Evolutionary conservation across 225 moss, liverwort and hornwort species (phyloP), one percentile per base, ranked within the genome.

Genomic region (Physcomitrium patens): DNA sequence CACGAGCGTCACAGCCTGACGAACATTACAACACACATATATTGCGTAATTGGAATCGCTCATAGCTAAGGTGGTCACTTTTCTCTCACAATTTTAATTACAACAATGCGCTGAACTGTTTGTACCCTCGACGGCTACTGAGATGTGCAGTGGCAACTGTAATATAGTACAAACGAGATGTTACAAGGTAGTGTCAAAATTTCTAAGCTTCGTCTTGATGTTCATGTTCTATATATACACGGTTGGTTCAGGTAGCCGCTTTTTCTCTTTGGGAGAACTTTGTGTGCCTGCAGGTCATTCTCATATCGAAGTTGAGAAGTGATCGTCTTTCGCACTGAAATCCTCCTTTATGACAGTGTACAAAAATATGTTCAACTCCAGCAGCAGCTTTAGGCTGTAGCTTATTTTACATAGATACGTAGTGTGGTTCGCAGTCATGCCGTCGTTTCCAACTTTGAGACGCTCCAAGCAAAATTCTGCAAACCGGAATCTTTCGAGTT

Each of bases 121-220:
- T 5, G 28, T 48, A 37, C 74, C 37, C 20, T 49, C 55, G 77
- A 56, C 31, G 74, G 60, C 50, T 10, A 85, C 64, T 52, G 2
- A 15, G 47, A 68, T 60, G 68, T 78, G 66, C 24, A 46, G 67
- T 78, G 72, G 73, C 76, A 71, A 60, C 14, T 47, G 72, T 76
- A 76, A 72, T 82, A 82, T 79, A 60, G 72, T 79, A 82, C 85
- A 79, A n/a, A 68, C 68, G 54, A 50, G 70, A 68, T 69, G 78
- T 24, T 53, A 67, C 76, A 85, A 66, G 24, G 12, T 59, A 73
- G 79, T 79, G 76, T 82, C 85, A 86, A 86, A 85, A 86, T 65
- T 82, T 79, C 72, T 69, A 37, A 82, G 71, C 74, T 77, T 77
- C 61, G 2, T 19, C 23, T 9, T 56, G 44, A 42, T n/a, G 45